Percentiles rank a stretch among this genome's conserved stretches.
phyloP scores from a whole-genome alignment of 139 green algal species.

The Chlamydomonas urium region DNA sequence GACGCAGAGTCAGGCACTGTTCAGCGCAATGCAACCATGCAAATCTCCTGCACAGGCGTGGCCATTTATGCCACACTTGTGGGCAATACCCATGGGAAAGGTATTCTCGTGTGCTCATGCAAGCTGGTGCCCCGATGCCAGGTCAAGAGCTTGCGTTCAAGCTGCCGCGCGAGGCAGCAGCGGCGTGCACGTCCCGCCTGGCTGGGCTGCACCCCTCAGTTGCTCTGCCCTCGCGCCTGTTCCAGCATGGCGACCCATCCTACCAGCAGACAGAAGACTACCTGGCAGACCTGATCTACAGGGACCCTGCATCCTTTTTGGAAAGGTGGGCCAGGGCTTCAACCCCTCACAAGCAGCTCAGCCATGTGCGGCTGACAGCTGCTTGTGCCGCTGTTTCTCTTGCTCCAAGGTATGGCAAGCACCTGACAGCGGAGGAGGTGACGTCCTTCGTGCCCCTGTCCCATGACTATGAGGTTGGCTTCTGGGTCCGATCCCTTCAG shows the following conservation, averaged over 20 bases:
- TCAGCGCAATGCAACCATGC: too few relatives aligned
- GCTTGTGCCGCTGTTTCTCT: background rate
- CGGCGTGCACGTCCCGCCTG: too few relatives aligned
- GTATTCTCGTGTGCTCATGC: too few relatives aligned
- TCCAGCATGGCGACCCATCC: background rate
- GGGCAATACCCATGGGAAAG: too few relatives aligned
- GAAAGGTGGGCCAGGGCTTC: background rate
- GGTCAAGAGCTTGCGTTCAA: too few relatives aligned
- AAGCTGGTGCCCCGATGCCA: too few relatives aligned
- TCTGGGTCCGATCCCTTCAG: too few relatives aligned
- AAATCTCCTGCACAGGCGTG: too few relatives aligned
- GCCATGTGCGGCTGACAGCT: background rate
- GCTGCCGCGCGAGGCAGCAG: too few relatives aligned
- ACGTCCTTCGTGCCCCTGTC: background rate
- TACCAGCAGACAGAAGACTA: background rate
- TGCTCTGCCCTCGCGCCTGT: background rate
- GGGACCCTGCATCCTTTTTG: background rate
- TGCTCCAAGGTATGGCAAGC: background rate
- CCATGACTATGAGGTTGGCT: conserved; percentile 1
- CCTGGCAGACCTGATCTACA: background rate
- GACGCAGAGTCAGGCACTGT: too few relatives aligned
- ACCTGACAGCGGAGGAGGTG: background rate
- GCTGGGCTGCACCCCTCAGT: too few relatives aligned
- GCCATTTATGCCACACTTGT: too few relatives aligned
- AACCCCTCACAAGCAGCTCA: background rate